Evolutionary conservation across 306 rosid genomes (phyloP).

Genomic region (Comarum palustre): DNA sequence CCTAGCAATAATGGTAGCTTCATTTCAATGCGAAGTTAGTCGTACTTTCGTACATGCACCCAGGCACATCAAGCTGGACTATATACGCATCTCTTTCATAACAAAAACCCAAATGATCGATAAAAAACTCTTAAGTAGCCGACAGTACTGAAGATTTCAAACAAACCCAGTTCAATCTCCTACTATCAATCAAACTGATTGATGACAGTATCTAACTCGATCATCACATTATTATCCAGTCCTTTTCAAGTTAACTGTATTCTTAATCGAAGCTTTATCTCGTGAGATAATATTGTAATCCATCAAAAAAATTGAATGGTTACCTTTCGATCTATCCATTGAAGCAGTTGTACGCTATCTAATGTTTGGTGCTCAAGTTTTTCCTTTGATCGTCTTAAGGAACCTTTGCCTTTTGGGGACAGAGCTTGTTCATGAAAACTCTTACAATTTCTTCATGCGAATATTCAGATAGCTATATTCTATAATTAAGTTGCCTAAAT

Average conservation of each 20-base stretch:
- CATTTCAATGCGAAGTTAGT: too few relatives aligned
- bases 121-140: too few relatives aligned
- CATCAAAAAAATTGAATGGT: constrained; percentile 19
- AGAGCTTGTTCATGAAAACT: constrained; percentile 2
- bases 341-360: constrained; percentile 18
- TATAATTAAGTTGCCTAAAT: constrained; percentile 2
- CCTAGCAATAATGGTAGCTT: too few relatives aligned
- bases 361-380: constrained; percentile 6
- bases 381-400: constrained; percentile 16
- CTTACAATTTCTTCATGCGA: constrained; percentile 4
- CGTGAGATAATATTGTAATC: constrained; percentile 10
- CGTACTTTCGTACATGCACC: too few relatives aligned
- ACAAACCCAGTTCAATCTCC: too few relatives aligned
- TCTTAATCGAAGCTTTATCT: constrained; percentile 17
- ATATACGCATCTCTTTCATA: too few relatives aligned
- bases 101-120: too few relatives aligned
- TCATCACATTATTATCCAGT: too few relatives aligned
- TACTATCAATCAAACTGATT: too few relatives aligned
- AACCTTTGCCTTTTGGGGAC: constrained; percentile 14
- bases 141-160: too few relatives aligned
- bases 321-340: constrained; percentile 32
- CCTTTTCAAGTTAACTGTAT: constrained; percentile 23
- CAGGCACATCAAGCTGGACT: too few relatives aligned
- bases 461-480: constrained; percentile 2
- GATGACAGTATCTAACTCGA: too few relatives aligned